phyloP scores from a whole-genome alignment of 768 basidiomycete genomes.

The Imleria badia region DNA sequence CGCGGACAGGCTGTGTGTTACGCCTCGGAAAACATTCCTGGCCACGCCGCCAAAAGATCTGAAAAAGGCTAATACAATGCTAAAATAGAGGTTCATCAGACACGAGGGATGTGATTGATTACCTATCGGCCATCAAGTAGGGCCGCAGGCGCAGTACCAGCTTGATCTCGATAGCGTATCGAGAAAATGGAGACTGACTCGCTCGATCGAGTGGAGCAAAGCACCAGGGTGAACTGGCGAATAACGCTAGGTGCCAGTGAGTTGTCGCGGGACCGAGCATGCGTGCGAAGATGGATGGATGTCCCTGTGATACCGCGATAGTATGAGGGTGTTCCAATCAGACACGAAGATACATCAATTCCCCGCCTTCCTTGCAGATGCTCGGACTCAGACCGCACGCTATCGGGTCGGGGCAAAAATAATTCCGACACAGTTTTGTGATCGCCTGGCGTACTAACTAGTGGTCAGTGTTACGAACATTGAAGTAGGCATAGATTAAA shows the following conservation, averaged over 20 bases:
- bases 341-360: not conserved
- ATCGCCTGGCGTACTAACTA: not conserved
- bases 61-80: not conserved
- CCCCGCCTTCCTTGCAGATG: not conserved
- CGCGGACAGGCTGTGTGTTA: slow-evolving; percentile 7
- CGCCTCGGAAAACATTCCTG: not conserved
- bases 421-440: not conserved
- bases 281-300: not conserved
- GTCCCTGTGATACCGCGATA: not conserved
- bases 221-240: no score
- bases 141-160: not conserved
- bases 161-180: not conserved
- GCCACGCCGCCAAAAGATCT: not conserved
- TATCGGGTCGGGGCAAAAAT: not conserved
- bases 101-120: not conserved
- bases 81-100: slow-evolving; percentile 9
- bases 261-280: not conserved
- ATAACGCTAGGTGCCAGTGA: not conserved
- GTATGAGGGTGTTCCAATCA: not conserved
- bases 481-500: not conserved
- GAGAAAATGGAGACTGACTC: no score
- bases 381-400: not conserved
- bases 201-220: not conserved
- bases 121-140: not conserved
- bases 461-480: not conserved